phyloP scores from a whole-genome alignment of 768 basidiomycete species.

The Termitomyces sp. region DNA sequence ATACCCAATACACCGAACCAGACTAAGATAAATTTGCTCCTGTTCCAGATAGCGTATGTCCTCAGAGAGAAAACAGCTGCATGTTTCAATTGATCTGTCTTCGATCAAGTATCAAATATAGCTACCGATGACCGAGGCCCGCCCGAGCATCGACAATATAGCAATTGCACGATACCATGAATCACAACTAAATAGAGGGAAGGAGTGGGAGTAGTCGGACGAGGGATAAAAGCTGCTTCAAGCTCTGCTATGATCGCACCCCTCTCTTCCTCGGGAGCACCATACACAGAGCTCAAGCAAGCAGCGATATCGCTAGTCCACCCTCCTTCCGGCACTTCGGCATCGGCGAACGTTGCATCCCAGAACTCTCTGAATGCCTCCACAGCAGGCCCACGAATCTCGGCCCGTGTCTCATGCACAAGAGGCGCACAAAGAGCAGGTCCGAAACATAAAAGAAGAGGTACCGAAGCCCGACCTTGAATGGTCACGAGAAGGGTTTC shows the following conservation, averaged over 20 bases:
- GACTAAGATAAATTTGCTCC: no score
- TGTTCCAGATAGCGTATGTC: no score
- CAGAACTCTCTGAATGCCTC: conserved; percentile 63
- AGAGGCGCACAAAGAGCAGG: conserved; percentile 56
- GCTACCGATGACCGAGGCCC: no score
- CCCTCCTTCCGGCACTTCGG: conserved; percentile 36
- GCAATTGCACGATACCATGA: no score
- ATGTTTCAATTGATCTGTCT: no score
- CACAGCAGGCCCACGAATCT: conserved; percentile 35
- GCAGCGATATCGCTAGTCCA: conserved; percentile 47
- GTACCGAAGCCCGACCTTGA: conserved; percentile 31
- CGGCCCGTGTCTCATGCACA: conserved; percentile 31
- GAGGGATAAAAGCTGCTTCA: background rate
- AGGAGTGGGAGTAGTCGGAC: conserved; percentile 4
- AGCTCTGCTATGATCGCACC: conserved; percentile 1
- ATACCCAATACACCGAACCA: no score
- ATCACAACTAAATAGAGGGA: no score
- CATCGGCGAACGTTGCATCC: conserved; percentile 37
- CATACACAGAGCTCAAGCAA: conserved; percentile 18
- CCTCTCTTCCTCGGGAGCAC: conserved; percentile 1
- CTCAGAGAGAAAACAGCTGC: no score
- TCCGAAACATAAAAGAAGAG: conserved; percentile 40
- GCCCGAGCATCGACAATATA: no score
- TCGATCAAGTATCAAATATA: no score
- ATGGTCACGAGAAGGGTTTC: conserved; percentile 50